Evolutionary conservation across 2,329 filamentous ascomycete genomes (phyloP).

Genomic region (Aspergillus bombycis): DNA sequence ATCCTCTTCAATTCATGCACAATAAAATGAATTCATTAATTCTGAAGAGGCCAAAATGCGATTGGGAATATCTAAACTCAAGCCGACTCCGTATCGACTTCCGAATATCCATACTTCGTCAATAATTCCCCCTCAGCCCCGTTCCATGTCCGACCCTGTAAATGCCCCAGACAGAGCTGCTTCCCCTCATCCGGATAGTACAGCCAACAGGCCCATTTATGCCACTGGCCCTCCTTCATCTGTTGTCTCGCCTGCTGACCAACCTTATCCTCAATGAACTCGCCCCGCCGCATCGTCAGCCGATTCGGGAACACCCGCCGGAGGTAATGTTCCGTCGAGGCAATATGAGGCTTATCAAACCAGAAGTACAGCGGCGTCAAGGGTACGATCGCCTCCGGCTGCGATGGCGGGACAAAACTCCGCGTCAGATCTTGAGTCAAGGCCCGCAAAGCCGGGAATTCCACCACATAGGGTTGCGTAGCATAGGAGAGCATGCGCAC

Average conservation of each 20-base stretch:
- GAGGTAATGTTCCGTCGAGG: conserved; percentile 12
- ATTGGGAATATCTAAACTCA: neutral
- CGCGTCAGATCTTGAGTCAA: neutral
- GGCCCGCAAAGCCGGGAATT: neutral
- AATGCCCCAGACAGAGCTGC: conserved; percentile 10
- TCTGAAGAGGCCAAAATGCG: neutral
- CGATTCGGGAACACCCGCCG: conserved; percentile 12
- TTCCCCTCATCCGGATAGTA: conserved; percentile 13
- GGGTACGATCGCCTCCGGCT: neutral
- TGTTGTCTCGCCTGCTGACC: conserved; percentile 14
- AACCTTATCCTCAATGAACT: conserved; percentile 19
- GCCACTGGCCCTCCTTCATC: conserved; percentile 16
- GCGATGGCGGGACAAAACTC: neutral
- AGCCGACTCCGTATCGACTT: neutral
- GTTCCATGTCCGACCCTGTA: conserved; percentile 14
- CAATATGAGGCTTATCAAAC: conserved; percentile 18
- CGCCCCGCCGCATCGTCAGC: conserved; percentile 13
- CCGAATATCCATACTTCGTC: neutral
- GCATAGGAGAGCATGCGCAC: neutral
- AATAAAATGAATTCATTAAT: neutral
- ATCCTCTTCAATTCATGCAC: neutral
- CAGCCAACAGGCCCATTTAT: conserved; percentile 13
- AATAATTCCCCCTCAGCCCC: conserved; percentile 1
- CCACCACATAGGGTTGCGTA: neutral
- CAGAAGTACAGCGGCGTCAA: conserved; percentile 17